Conservation (phyloP, 352 stramenopile genomes). For the Pythium biforme region DNA sequence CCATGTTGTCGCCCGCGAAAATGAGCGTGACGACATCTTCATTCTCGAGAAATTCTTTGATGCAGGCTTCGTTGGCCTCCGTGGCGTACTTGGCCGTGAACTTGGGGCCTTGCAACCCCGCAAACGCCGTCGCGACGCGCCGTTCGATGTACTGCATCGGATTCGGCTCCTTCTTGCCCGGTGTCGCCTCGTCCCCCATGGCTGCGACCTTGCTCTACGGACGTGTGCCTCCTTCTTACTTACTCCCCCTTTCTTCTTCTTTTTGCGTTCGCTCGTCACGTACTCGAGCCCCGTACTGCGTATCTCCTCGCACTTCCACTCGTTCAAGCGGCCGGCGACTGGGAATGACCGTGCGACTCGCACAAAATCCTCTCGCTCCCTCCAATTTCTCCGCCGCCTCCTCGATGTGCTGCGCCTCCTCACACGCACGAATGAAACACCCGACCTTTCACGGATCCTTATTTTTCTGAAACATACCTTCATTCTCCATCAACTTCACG, state of each 20-base stretch:
- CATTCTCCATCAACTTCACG: neutral
- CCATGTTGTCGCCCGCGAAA: slow-evolving; percentile 87
- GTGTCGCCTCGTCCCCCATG: slow-evolving; percentile 56
- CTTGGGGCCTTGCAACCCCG: slow-evolving; percentile 54
- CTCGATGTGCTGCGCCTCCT: slow-evolving; percentile 1
- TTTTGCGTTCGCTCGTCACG: neutral
- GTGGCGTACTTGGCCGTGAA: slow-evolving; percentile 84
- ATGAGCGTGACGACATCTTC: slow-evolving; percentile 86
- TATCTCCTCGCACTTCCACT: slow-evolving; percentile 7
- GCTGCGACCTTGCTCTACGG: neutral
- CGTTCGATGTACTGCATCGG: slow-evolving; percentile 80
- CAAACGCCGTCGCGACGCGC: slow-evolving; percentile 72
- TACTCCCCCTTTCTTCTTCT: neutral
- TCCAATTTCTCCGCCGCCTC: neutral
- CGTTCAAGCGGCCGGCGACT: slow-evolving; percentile 12
- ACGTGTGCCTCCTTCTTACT: neutral
- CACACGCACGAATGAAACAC: slow-evolving; percentile 18
- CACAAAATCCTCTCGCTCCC: neutral
- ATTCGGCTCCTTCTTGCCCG: slow-evolving; percentile 69
- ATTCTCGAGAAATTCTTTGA: slow-evolving; percentile 89
- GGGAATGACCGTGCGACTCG: neutral
- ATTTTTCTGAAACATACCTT: neutral
- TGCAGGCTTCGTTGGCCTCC: slow-evolving; percentile 74
- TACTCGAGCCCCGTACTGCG: neutral
- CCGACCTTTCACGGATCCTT: slow-evolving; percentile 16